phyloP scores from a whole-genome alignment of 139 green algal species.

The Penium margaritaceum region DNA sequence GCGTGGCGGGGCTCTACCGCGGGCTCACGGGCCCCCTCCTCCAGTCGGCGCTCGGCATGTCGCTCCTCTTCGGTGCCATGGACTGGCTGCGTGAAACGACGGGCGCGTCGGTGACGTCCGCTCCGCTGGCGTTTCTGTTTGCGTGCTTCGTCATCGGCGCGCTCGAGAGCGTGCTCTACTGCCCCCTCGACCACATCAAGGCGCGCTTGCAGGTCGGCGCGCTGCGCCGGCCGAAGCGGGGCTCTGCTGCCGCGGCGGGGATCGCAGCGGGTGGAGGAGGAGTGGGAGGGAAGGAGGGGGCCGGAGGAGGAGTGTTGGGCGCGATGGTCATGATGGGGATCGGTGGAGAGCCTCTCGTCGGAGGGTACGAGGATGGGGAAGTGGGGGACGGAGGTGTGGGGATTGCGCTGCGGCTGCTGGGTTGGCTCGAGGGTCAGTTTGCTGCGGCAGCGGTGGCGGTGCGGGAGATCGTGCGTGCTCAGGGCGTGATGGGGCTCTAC shows the following conservation, averaged over 20 bases:
- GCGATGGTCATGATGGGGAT: too few species aligned
- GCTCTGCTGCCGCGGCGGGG: too few species aligned
- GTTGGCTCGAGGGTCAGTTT: too few species aligned
- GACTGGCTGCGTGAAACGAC: constrained; percentile 13
- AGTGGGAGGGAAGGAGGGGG: too few species aligned
- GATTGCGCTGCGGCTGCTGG: too few species aligned
- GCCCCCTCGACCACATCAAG: constrained; percentile 37
- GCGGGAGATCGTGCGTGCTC: constrained; percentile 17
- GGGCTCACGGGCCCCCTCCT: constrained; percentile 36
- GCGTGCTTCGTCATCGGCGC: constrained; percentile 28
- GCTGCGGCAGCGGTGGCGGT: background rate
- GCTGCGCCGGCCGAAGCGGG: too few species aligned
- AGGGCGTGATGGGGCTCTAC: constrained; percentile 20
- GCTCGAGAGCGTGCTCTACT: constrained; percentile 33
- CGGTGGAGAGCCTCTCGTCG: too few species aligned
- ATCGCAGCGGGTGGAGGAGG: too few species aligned
- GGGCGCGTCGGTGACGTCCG: constrained; percentile 7
- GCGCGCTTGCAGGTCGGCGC: constrained; percentile 28
- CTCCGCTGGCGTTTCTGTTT: constrained; percentile 8
- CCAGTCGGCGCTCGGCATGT: constrained; percentile 25
- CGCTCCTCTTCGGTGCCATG: constrained; percentile 38
- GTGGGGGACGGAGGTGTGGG: too few species aligned
- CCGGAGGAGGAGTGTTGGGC: too few species aligned
- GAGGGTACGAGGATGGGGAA: too few species aligned
- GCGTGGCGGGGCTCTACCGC: constrained; percentile 26